Base-by-base conservation (phyloP, 495 filamentous ascomycete genomes). In the Rusavskia elegans region DNA sequence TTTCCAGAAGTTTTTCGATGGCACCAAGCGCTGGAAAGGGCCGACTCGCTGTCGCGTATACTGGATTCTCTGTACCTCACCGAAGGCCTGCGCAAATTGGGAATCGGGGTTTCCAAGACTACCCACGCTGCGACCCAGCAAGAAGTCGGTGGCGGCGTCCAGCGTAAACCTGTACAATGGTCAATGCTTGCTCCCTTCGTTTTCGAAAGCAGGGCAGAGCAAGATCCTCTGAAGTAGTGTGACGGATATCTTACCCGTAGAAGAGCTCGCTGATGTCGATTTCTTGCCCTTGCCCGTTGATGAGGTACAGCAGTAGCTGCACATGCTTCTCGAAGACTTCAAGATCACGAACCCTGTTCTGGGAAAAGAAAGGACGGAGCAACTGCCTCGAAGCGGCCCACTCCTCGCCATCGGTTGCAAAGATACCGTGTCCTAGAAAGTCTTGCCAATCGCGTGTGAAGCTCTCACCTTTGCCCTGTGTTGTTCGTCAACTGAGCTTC, bases 131-230 rank as follows among this genome's bases (percentile, higher is more conserved):
- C 81, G 68, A 14, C 89, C 89, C n/a, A 95, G 74, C 35, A 96
- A 68, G 61, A 92, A 95, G 53, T 90, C 84, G 14, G 89, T 92
- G 2, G 86, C 80, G 2, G 81, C 70, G 63, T 96, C 89, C 10
- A 96, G 70, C 1, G 87, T 89, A 57, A 82, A 85, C 9, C 86
- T 66, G 68, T 36, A 40, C 14, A 5, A 16, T 13, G 30, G 30
- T 50, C 30, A 50, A 9, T 38, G 32, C 8, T 10, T 11, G 9
- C 2, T 35, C 13, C 32, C 32, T 8, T 11, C 9, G 32, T 35
- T 35, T 7, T 7, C 32, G 25, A 3, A 10, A 10, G 32, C 32
- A 35, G 32, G 32, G 32, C 32, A 35, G 8, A 2, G 32, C 32
- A 35, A 7, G 32, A 35, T 10, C 32, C 9, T 35, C 2, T 8